Evolutionary conservation across 2,329 filamentous ascomycete species (phyloP).

Genomic region (Scedosporium minutisporum): DNA sequence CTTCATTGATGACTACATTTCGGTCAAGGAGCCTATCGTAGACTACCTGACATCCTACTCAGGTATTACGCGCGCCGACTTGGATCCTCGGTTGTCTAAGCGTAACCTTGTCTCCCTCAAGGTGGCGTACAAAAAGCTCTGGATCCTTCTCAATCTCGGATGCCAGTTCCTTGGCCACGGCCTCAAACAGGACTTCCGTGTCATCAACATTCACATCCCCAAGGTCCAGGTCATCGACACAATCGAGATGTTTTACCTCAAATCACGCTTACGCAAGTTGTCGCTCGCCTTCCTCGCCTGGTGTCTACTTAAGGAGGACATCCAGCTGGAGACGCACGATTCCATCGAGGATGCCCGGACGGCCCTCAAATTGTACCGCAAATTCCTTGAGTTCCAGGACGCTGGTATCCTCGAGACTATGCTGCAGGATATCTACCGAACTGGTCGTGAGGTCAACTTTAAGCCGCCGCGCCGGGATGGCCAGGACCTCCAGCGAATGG

Average conservation of each 20-base stretch:
- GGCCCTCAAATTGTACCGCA: constrained; percentile 77
- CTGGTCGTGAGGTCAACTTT: constrained; percentile 37
- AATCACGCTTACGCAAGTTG: constrained; percentile 71
- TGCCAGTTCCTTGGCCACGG: constrained; percentile 92
- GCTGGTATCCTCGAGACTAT: constrained; percentile 76
- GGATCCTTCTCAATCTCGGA: constrained; percentile 89
- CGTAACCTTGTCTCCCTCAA: constrained; percentile 85
- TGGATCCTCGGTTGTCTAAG: constrained; percentile 66
- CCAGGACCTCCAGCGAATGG: constrained; percentile 33
- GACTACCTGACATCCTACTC: constrained; percentile 95
- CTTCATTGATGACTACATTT: constrained; percentile 97
- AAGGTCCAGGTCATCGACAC: constrained; percentile 88
- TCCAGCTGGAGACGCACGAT: constrained; percentile 87
- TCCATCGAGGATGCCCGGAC: constrained; percentile 92
- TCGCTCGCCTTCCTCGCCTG: constrained; percentile 87
- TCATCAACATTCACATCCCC: constrained; percentile 95
- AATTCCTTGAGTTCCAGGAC: constrained; percentile 81
- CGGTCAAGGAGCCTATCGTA: constrained; percentile 80
- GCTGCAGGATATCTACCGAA: constrained; percentile 73
- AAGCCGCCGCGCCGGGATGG: constrained; percentile 40
- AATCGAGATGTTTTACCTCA: constrained; percentile 80
- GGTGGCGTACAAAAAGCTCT: constrained; percentile 93
- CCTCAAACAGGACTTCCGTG: constrained; percentile 89
- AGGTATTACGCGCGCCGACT: constrained; percentile 75
- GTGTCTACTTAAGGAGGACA: constrained; percentile 84